Evolutionary conservation across 805 yeast species (phyloP), one percentile per base, ranked within the genome.

Genomic region (Metschnikowia colocasiae): DNA sequence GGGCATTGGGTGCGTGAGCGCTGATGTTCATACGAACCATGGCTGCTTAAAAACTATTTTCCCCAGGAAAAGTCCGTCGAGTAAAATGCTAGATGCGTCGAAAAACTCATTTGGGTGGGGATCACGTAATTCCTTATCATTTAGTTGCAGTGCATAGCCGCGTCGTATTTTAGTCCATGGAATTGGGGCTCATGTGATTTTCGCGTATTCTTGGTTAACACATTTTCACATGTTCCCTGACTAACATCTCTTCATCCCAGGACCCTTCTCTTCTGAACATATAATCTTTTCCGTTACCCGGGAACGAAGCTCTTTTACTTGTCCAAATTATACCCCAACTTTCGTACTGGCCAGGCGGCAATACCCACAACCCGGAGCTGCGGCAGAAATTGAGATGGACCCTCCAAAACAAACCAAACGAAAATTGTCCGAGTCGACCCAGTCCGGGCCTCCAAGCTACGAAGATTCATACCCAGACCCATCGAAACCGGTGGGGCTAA

Each of bases 401-500:
- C 40, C 27, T 20, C 30, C 52, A 8, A 52, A 42, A 26, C 54
- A 43, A 26, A 33, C 33, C 26, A 52, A 52, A 30, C 43, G 56
- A 39, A 50, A 38, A 31, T 37, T 50, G 13, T 50, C 54, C 3
- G 56, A 52, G n/a, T 20, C 46, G 6, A 16, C 41, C 19, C 33
- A 7, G 30, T 13, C 46, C 7, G 52, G 41, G 6, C 48, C 47
- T 1, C 48, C 52, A 7, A 32, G 16, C 10, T 27, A 34, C 15
- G 29, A 30, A 16, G 49, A 43, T 3, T 39, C 27, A 8, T 39
- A 9, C 23, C n/a, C 42, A 29, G 42, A 29, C 15, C 18, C n/a
- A 9, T n/a, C 26, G 9, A 27, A 39, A 15, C 20, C 42, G 12
- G 4, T 12, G 6, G 9, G 16, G 6, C 18, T n/a, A 22, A 22